Evolutionary conservation across 192 early-diverging fungal genomes (phyloP), one percentile per base, ranked within the genome.

Genomic region (Coemansia sp.): DNA sequence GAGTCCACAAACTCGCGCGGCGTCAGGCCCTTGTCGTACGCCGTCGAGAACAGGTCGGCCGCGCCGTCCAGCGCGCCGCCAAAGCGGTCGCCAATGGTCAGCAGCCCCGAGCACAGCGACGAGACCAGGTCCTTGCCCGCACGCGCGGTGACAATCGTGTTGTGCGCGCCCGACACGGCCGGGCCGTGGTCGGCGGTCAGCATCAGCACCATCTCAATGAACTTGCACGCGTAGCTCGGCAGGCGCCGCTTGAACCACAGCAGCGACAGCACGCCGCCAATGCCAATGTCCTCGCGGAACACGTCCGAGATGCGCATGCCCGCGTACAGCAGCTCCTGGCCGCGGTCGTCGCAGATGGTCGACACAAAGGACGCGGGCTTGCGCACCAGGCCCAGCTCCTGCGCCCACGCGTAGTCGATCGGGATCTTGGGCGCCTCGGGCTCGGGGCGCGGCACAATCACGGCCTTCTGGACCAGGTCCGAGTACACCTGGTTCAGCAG

Each of bases 191-290:
- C 96, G 18, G 96, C 96, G 5, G 96, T 98, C 67, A 98, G 84
- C 96, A 98, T 98, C 33, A 98, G 85, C 19, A 97, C 94, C 96
- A 98, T 98, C 84, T 98, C 96, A 59, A 98, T 96, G 73, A 98
- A 98, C 84, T 90, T 91, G 81, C 90, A 86, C 14, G 96, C 96
- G 75, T 95, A 98, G 48, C 81, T 84, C 11, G 96, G 96, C 57
- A 98, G 80, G 51, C 96, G 89, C 44, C 96, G 88, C 87, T 97
- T 97, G 87, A 98, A 98, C 96, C 96, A 98, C 70, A 98, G 81
- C 44, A 98, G 86, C 38, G 90, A 92, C 56, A 98, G 81, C 25
- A 98, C 96, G 52, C 96, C 96, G 72, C 96, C 96, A 61, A 98
- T 92, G 71, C 96, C 96, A 77, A 98, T 95, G 65, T 96, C 88